Evolutionary conservation across 2,329 filamentous ascomycete species (phyloP), one percentile per base, ranked within the genome.

Genomic region (Aspergillus sp.): DNA sequence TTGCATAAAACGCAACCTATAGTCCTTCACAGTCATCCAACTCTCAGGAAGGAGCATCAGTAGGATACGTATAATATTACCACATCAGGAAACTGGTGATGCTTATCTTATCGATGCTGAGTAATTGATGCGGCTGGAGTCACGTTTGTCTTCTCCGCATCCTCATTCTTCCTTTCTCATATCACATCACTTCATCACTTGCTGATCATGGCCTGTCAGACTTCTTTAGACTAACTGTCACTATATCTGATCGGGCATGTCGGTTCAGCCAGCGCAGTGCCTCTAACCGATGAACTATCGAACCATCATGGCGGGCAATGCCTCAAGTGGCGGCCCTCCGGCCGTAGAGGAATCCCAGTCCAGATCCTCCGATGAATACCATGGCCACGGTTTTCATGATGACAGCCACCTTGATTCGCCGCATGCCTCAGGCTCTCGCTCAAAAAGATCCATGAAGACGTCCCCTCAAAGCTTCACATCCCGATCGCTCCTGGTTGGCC

Each of bases 401-500:
- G 29, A 46, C 38, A 45, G 45, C 16, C 45, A 57, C 38, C 17
- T 47, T 44, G 34, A 34, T 20, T 17, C 29, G n/a, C 36, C 3
- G 38, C 46, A 20, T 32, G 43, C 3, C 36, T 45, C 34, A 43
- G 46, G 20, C 55, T 45, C 50, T 47, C 50, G 14, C 4, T 3
- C 34, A 17, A 38, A 38, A 5, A 38, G 34, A 16, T 49, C 53
- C 1, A 9, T 17, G 13, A 57, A 45, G 25, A 67, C 66, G 25
- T 69, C 70, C 31, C 58, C 71, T 16, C 71, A 73, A 56, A 91
- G 91, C 75, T 97, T 99, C 74, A 97, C 94, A 0, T 53, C 87
- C 21, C 87, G 94, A 51, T 91, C 91, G 47, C 80, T 97, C 36
- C 68, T 85, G 4, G 90, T 89, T 23, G 94, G 94, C 14, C 78